Conservation (phyloP, 768 basidiomycete species). For the Baorangia bicolor region DNA sequence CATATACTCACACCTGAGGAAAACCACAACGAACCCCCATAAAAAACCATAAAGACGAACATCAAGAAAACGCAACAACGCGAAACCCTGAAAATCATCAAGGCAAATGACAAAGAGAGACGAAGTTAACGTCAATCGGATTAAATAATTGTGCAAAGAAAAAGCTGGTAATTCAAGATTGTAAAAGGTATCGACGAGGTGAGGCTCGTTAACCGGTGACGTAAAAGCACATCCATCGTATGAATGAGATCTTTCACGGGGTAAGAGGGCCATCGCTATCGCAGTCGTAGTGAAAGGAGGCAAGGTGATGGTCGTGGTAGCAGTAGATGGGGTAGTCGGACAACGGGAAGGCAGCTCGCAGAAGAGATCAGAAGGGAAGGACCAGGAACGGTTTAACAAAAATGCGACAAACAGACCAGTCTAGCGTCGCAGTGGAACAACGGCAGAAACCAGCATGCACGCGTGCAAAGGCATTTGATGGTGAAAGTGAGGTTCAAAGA, state of each 20-base stretch:
- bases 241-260: slow-evolving; percentile 19
- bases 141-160: neutral
- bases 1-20: neutral
- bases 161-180: neutral
- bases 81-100: neutral
- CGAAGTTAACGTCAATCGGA: neutral
- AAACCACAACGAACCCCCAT: neutral
- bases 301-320: neutral
- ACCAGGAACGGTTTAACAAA: neutral
- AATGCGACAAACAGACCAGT: slow-evolving; percentile 28
- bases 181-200: slow-evolving; percentile 33
- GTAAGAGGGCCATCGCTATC: slow-evolving; percentile 2
- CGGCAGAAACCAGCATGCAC: slow-evolving; percentile 25
- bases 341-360: slow-evolving; percentile 5
- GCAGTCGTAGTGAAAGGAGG: neutral
- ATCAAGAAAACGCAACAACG: neutral
- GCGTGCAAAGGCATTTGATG: neutral
- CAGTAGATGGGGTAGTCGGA: slow-evolving; percentile 8
- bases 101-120: neutral
- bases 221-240: slow-evolving; percentile 25
- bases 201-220: slow-evolving; percentile 36
- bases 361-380: neutral
- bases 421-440: slow-evolving; percentile 24
- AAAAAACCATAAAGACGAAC: neutral
- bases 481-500: slow-evolving; percentile 9